A percentile compares a stretch with the other conserved stretches of the same genome.
Conservation (phyloP, 164 flowering plant species). For the Vitis rotundifolia region DNA sequence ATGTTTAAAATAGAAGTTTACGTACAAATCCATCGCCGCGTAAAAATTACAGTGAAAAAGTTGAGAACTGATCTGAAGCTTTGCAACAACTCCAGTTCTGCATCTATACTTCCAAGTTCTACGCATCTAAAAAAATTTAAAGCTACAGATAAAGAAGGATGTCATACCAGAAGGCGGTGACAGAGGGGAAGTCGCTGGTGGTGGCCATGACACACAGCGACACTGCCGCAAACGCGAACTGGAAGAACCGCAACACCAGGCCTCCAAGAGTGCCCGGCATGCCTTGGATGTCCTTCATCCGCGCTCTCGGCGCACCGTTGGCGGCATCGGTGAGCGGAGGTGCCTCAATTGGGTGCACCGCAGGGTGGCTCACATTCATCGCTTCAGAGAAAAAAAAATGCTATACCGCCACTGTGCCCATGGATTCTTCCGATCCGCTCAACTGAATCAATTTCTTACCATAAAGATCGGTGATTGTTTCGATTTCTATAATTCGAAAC, state of each 20-base stretch:
- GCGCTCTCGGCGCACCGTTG: not conserved
- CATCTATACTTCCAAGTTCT: no score
- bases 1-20: no score
- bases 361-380: slow-evolving; percentile 11
- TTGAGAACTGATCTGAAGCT: no score
- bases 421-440: no score
- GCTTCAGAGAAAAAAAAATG: not conserved
- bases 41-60: no score
- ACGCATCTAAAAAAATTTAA: no score
- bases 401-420: no score
- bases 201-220: slow-evolving; percentile 21
- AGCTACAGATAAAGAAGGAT: not conserved
- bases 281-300: slow-evolving; percentile 23
- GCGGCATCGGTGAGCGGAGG: slow-evolving; percentile 8
- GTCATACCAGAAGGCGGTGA: slow-evolving; percentile 20
- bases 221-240: slow-evolving; percentile 13
- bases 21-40: no score
- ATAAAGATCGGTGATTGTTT: no score
- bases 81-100: no score
- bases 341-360: slow-evolving; percentile 17
- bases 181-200: slow-evolving; percentile 22
- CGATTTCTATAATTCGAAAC: no score
- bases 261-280: slow-evolving; percentile 24
- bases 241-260: slow-evolving; percentile 17
- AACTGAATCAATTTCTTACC: no score